Evolutionary conservation across 805 yeast species (phyloP).

Genomic region (Candida golubevii): DNA sequence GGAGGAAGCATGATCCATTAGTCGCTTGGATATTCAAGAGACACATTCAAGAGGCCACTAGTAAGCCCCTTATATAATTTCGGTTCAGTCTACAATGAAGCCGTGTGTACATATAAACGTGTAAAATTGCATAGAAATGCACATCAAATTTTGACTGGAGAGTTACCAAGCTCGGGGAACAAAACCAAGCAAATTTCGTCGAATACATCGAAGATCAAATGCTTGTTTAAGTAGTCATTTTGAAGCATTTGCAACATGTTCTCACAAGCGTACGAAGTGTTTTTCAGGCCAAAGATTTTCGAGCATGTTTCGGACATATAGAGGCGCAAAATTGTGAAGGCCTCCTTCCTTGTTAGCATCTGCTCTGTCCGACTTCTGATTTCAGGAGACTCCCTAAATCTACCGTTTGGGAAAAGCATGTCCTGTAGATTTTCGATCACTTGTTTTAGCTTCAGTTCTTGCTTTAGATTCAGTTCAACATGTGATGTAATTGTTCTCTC

Average conservation of each 20-base stretch:
- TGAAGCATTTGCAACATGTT: slow-evolving; percentile 66
- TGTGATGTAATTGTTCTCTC: slow-evolving; percentile 59
- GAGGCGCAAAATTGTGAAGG: slow-evolving; percentile 50
- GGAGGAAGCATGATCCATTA: slow-evolving; percentile 1
- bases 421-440: slow-evolving; percentile 21
- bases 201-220: slow-evolving; percentile 53
- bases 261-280: slow-evolving; percentile 58
- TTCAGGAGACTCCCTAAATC: slow-evolving; percentile 42
- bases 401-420: slow-evolving; percentile 43
- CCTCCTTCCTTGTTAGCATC: slow-evolving; percentile 51
- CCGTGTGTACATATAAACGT: neutral
- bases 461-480: slow-evolving; percentile 31
- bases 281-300: slow-evolving; percentile 65
- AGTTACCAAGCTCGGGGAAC: slow-evolving; percentile 22
- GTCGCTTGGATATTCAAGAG: no score
- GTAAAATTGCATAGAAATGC: neutral
- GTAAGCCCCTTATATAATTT: neutral
- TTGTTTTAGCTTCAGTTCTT: slow-evolving; percentile 45
- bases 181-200: slow-evolving; percentile 53
- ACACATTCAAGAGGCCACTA: no score
- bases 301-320: slow-evolving; percentile 64
- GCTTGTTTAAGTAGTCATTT: slow-evolving; percentile 64
- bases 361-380: slow-evolving; percentile 50
- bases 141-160: neutral
- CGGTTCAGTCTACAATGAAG: neutral